Evolutionary conservation across 345 rosid genomes (phyloP).

Genomic region (Raphanus raphanistrum): DNA sequence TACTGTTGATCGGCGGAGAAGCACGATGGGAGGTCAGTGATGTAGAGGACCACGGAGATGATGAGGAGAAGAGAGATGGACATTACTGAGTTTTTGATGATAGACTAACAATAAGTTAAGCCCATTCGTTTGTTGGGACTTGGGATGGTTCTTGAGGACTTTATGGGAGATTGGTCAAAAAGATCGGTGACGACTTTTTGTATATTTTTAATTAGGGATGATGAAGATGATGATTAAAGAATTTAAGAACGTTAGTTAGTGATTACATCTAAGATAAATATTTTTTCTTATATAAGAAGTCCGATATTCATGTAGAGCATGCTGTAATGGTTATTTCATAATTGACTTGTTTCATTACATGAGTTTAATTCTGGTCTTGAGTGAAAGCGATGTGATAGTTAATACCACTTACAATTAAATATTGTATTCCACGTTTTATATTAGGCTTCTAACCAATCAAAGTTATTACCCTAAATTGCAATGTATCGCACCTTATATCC

Average conservation of each 20-base stretch:
- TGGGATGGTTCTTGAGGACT: background rate
- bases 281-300: background rate
- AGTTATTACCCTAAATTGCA: too few species aligned
- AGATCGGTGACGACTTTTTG: slow-evolving; percentile 12
- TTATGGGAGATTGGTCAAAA: slow-evolving; percentile 14
- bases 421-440: background rate
- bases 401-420: background rate
- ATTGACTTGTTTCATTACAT: background rate
- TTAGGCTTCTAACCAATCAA: background rate
- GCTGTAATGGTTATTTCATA: background rate
- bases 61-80: slow-evolving; percentile 20
- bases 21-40: slow-evolving; percentile 23
- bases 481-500: background rate
- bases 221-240: background rate
- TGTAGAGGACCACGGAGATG: slow-evolving; percentile 28
- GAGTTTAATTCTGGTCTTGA: background rate
- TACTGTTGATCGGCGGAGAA: slow-evolving; percentile 26
- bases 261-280: background rate
- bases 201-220: background rate
- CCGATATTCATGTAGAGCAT: background rate
- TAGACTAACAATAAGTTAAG: background rate
- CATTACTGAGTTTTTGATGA: slow-evolving; percentile 13
- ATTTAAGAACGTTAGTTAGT: background rate
- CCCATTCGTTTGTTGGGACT: background rate
- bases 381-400: background rate